Base-by-base conservation (phyloP, 192 early-diverging fungal species). In the Mortierella claussenii region DNA sequence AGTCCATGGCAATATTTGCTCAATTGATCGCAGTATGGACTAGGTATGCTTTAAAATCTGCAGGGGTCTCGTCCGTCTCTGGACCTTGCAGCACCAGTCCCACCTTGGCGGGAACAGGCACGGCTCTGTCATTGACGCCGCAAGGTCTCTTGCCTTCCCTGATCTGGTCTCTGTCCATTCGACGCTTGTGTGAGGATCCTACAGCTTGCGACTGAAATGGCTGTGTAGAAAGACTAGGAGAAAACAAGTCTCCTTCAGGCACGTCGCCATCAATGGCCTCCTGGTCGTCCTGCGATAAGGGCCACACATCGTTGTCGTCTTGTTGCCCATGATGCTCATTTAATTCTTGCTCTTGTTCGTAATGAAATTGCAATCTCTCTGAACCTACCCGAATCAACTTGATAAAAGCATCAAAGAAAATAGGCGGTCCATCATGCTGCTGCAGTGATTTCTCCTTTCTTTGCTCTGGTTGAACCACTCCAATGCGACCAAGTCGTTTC, bases 111-210 rank as follows among this genome's bases (percentile, higher is more conserved):
- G n/a, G n/a, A n/a, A n/a, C n/a, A n/a, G n/a, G n/a, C n/a, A n/a
- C n/a, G n/a, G 4, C 37, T 44, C 26, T n/a, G 9, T 20, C 17
- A 17, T 3, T 37, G 18, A 44, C 18, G 42, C 24, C 1, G 26
- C n/a, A 21, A 12, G 42, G 55, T 28, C 55, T 57, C 42, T 57
- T 57, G 9, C 55, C 26, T 21, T 44, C n/a, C 55, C 18, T 21
- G 11, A 43, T 28, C 42, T 17, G 2, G 10, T 57, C 40, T 11
- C 26, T 17, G 26, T 3, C 6, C 28, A 17, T 20, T 45, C 42
- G 37, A n/a, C 55, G 55, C 26, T 57, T 57, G 18, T 57, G 55
- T 10, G 37, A 40, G 8, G n/a, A n/a, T n/a, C n/a, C n/a, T n/a
- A n/a, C n/a, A 34, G 40, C 42, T 11, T 12, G 10, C 11, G 15